Conservation (phyloP, 768 basidiomycete species). For the Suillus paluster region DNA sequence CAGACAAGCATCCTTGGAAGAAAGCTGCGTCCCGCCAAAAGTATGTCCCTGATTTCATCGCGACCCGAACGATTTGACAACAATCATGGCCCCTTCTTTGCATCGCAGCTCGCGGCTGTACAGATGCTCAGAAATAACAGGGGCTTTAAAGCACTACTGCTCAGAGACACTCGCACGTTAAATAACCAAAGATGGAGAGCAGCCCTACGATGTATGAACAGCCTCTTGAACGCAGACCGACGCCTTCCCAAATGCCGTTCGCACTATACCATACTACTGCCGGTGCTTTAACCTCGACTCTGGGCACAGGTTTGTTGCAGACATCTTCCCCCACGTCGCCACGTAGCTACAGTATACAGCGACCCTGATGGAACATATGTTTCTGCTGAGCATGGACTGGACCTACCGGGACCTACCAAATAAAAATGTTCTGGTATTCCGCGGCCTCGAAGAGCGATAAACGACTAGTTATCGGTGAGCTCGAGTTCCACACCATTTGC, state of each 20-base stretch:
- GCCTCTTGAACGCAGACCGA: neutral
- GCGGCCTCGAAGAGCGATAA: neutral
- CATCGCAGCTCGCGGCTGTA: neutral
- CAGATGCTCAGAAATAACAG: neutral
- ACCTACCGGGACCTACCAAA: slow-evolving; percentile 38
- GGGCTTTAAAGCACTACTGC: too few species aligned
- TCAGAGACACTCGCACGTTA: neutral
- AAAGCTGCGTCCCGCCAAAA: too few species aligned
- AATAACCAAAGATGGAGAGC: neutral
- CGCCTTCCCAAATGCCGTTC: neutral
- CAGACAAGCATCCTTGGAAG: too few species aligned
- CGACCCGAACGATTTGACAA: too few species aligned
- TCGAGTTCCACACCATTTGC: too few species aligned
- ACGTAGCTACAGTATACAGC: slow-evolving; percentile 39
- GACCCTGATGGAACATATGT: slow-evolving; percentile 42
- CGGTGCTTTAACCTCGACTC: neutral
- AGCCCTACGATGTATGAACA: neutral
- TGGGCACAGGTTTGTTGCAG: slow-evolving; percentile 24
- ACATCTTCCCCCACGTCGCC: slow-evolving; percentile 52
- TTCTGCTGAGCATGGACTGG: slow-evolving; percentile 38
- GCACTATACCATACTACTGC: neutral
- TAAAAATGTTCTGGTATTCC: too few species aligned
- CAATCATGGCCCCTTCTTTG: neutral
- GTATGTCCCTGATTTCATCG: too few species aligned
- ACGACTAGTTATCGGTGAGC: neutral